Conservation (phyloP, 345 rosid genomes). For the Linum lewisii region DNA sequence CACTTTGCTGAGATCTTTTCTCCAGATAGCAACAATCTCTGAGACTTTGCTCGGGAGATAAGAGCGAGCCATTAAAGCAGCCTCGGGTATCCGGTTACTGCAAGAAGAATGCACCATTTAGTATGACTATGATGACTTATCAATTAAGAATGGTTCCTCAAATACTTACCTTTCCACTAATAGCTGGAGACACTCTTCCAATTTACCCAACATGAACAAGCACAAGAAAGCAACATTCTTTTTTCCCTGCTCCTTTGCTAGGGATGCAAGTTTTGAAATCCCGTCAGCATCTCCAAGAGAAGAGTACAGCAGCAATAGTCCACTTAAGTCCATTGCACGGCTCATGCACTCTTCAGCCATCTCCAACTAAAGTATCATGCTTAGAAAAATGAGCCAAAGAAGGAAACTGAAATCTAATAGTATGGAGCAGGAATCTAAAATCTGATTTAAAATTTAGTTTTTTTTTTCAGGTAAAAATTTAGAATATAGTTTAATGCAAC, state of each 20-base stretch:
- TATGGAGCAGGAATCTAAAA: not conserved
- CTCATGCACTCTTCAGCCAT: slow-evolving; percentile 99
- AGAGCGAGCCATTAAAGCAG: slow-evolving; percentile 98
- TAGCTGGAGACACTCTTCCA: slow-evolving; percentile 90
- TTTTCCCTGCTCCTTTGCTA: slow-evolving; percentile 96
- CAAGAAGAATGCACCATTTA: slow-evolving; percentile 20
- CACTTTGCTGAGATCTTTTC: slow-evolving; percentile 93
- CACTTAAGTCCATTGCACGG: slow-evolving; percentile 89
- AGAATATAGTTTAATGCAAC: not conserved
- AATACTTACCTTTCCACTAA: slow-evolving; percentile 76
- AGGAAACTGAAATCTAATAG: not conserved
- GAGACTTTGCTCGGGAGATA: slow-evolving; percentile 99
- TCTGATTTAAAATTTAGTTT: not conserved
- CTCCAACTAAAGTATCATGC: slow-evolving; percentile 55
- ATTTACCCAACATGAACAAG: slow-evolving; percentile 82
- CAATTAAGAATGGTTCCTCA: slow-evolving; percentile 10
- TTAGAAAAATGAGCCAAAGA: slow-evolving; percentile 1
- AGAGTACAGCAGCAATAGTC: slow-evolving; percentile 86
- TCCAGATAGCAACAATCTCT: slow-evolving; percentile 91
- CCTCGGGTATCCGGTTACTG: slow-evolving; percentile 99
- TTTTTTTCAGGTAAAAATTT: too few relatives aligned
- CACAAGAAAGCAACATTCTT: slow-evolving; percentile 94
- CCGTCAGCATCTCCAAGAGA: slow-evolving; percentile 97
- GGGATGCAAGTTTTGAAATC: slow-evolving; percentile 60
- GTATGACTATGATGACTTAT: slow-evolving; percentile 8